Conservation (phyloP, 1,284 basidiomycete species). For the Takashimella tepidaria region DNA sequence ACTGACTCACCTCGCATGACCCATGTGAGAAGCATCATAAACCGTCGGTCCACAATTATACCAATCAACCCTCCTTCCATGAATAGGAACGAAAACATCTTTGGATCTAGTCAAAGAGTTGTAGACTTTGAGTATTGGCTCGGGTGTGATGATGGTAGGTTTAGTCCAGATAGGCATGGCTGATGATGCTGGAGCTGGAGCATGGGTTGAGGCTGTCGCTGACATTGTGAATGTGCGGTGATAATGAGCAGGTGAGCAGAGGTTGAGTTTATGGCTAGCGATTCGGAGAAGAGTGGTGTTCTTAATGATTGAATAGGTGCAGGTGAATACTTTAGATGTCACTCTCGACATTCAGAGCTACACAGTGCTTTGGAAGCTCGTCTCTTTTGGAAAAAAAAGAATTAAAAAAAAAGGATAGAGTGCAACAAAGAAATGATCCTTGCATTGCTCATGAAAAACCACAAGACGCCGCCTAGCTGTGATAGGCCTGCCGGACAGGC, state of each 20-base stretch:
- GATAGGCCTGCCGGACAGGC: too few relatives aligned
- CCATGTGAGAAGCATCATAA: constrained; percentile 98
- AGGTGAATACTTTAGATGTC: too few relatives aligned
- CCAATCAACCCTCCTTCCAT: constrained; percentile 90
- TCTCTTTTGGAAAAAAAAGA: not conserved
- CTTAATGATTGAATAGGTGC: not conserved
- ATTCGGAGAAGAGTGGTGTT: not conserved
- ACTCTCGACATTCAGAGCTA: constrained; percentile 1
- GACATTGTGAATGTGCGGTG: constrained; percentile 14
- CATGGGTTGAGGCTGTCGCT: constrained; percentile 13
- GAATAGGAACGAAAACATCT: constrained; percentile 76
- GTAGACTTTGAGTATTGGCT: constrained; percentile 69
- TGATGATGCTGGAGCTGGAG: constrained; percentile 18
- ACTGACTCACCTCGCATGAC: constrained; percentile 77
- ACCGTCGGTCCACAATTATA: constrained; percentile 99
- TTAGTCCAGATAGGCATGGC: constrained; percentile 44
- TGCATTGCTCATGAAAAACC: too few relatives aligned
- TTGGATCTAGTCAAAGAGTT: constrained; percentile 92
- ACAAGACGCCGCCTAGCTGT: too few relatives aligned
- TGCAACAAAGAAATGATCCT: too few relatives aligned
- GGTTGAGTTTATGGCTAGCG: not conserved
- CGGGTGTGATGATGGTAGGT: constrained; percentile 29
- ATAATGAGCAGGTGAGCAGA: too few relatives aligned
- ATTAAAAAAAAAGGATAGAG: too few relatives aligned
- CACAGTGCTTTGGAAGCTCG: not conserved